Conservation (phyloP, 257 asterid species). For the Lycium ferocissimum region DNA sequence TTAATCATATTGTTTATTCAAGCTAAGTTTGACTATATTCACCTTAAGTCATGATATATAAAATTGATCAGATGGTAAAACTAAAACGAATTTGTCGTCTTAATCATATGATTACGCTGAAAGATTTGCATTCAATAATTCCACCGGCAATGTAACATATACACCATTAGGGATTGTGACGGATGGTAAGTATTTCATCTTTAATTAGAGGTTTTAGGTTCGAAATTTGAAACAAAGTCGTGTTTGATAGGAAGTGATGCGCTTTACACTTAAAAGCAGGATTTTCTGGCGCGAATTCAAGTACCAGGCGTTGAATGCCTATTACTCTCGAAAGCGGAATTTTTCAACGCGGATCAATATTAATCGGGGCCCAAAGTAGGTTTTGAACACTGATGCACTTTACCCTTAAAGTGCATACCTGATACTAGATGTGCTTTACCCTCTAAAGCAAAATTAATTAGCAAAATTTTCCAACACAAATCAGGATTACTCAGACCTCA, state of each 20-base stretch:
- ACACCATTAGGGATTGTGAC: too few relatives aligned
- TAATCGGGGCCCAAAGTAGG: too few relatives aligned
- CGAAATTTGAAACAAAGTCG: accelerated
- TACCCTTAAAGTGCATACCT: neutral
- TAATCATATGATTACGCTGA: neutral
- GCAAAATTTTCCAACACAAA: neutral
- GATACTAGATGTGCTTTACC: neutral
- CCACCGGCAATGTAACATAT: neutral
- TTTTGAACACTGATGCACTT: neutral
- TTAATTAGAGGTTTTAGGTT: neutral
- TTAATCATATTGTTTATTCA: conserved; percentile 1
- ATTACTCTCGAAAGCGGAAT: too few relatives aligned
- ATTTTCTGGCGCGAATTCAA: too few relatives aligned
- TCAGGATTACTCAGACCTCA: neutral
- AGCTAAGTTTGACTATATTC: neutral
- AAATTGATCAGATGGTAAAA: neutral
- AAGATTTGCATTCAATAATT: neutral
- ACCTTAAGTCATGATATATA: neutral
- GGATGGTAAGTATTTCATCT: neutral
- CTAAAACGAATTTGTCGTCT: neutral
- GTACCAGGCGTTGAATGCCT: too few relatives aligned
- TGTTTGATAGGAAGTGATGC: neutral
- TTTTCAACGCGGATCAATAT: too few relatives aligned
- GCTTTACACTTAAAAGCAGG: too few relatives aligned
- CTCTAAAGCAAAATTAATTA: neutral